These are phyloP conservation scores for Discostella pseudostelligera DNA, from an alignment of 108 stramenopile genomes.

Conservation along the genomic window DNA sequence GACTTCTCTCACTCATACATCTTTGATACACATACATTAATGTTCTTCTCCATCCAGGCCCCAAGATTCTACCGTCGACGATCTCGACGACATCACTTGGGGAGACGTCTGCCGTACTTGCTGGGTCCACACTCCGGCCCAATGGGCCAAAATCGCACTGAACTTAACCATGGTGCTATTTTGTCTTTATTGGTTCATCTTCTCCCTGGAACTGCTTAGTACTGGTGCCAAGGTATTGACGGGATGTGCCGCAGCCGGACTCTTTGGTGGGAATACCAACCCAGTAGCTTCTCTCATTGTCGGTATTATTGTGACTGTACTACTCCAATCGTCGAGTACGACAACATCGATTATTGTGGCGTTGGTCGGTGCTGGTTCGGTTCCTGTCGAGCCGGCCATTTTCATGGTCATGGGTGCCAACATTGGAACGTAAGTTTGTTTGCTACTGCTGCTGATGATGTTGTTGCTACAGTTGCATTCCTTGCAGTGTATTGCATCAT, in stretches of 20 bases:
- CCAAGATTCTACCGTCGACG: too few relatives aligned
- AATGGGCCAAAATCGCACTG: constrained; percentile 57
- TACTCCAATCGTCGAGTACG: constrained; percentile 86
- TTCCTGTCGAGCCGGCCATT: constrained; percentile 68
- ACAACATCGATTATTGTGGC: constrained; percentile 89
- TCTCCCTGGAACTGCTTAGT: constrained; percentile 80
- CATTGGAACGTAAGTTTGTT: constrained; percentile 85
- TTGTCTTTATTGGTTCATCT: constrained; percentile 90
- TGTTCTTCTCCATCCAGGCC: too few relatives aligned
- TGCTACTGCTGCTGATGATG: too few relatives aligned
- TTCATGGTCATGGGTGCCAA: constrained; percentile 93
- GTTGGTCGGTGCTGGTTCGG: constrained; percentile 66
- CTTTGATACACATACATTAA: too few relatives aligned
- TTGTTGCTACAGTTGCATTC: too few relatives aligned
- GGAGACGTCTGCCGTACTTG: constrained; percentile 70
- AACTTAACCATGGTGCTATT: constrained; percentile 57
- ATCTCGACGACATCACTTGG: constrained; percentile 37
- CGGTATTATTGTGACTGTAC: constrained; percentile 81
- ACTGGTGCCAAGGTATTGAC: constrained; percentile 81
- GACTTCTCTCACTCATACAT: too few relatives aligned
- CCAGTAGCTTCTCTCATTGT: constrained; percentile 84
- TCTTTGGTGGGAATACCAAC: constrained; percentile 81
- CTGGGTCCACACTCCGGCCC: constrained; percentile 63
- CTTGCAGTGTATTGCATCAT: too few relatives aligned
- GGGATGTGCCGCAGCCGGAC: constrained; percentile 75